Evolutionary conservation across 148 eudicot genomes (phyloP).

Genomic region (Vaccinium myrtillus): DNA sequence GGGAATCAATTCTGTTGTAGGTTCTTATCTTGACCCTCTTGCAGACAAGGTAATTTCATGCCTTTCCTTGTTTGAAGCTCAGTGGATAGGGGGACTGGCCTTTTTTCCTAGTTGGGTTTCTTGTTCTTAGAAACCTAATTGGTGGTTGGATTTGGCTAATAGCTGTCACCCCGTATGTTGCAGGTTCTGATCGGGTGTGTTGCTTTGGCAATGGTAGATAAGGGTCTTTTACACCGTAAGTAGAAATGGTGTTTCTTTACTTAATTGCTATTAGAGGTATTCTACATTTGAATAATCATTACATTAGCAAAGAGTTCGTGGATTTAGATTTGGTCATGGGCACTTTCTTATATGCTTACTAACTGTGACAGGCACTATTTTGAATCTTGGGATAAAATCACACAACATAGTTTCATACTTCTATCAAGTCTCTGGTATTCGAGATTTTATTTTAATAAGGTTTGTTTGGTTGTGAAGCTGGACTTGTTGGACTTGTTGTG

Average conservation of each 20-base stretch:
- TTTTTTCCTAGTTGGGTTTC: background rate
- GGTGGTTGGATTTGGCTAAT: conserved; percentile 6
- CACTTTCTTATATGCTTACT: background rate
- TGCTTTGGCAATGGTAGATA: conserved; percentile 93
- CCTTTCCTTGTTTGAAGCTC: background rate
- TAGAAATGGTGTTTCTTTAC: conserved; percentile 20
- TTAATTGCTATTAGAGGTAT: background rate
- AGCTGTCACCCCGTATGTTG: background rate
- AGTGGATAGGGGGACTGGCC: background rate
- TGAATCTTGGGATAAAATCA: background rate
- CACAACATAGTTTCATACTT: background rate
- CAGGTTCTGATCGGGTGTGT: conserved; percentile 96
- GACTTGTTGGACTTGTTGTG: conserved; percentile 83
- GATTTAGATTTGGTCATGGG: background rate
- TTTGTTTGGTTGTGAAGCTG: conserved; percentile 51
- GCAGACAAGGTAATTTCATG: conserved; percentile 82
- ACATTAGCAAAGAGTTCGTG: background rate
- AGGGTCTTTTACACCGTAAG: conserved; percentile 89
- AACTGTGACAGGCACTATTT: background rate
- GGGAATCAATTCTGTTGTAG: conserved; percentile 91
- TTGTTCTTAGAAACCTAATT: conserved; percentile 3
- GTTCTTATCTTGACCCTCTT: conserved; percentile 98
- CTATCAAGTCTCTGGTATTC: background rate
- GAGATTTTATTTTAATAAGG: background rate
- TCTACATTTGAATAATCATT: background rate